A percentile compares a stretch with the other conserved stretches of the same genome.
phyloP scores from a whole-genome alignment of 177 flowering plant species.

The Vitis hybrid region DNA sequence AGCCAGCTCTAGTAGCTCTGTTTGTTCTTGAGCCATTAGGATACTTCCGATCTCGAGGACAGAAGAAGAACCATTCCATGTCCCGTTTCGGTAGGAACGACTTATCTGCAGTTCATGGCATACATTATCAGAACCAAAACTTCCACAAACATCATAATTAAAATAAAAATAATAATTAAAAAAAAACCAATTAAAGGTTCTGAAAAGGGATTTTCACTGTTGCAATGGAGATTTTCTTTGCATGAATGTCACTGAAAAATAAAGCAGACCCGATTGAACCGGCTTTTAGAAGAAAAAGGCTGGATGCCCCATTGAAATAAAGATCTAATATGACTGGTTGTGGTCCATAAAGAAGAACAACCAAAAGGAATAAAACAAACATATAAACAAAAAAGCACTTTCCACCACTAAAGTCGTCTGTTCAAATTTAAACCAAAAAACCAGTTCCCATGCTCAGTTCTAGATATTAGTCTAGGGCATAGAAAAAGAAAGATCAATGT shows the following conservation, averaged over 20 bases:
- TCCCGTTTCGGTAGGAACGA: slow-evolving; percentile 85
- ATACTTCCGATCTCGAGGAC: slow-evolving; percentile 83
- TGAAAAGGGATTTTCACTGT: background rate
- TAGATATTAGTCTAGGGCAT: background rate
- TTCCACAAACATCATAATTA: background rate
- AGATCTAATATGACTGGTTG: slow-evolving; percentile 4
- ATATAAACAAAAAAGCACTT: slow-evolving; percentile 18
- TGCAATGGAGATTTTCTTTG: background rate
- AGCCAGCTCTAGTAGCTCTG: slow-evolving; percentile 89
- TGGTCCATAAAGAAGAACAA: slow-evolving; percentile 15
- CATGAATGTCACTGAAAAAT: background rate
- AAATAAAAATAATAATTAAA: background rate
- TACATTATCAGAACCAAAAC: background rate
- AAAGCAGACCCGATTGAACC: slow-evolving; percentile 11
- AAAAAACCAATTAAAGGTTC: slow-evolving; percentile 2
- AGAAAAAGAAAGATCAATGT: background rate
- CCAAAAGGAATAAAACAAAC: slow-evolving; percentile 9
- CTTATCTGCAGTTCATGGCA: slow-evolving; percentile 54
- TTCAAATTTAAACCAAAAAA: slow-evolving; percentile 4
- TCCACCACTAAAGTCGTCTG: slow-evolving; percentile 1
- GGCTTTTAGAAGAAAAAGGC: slow-evolving; percentile 27
- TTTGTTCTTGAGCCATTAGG: slow-evolving; percentile 90
- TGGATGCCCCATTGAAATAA: slow-evolving; percentile 27
- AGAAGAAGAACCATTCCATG: slow-evolving; percentile 96
- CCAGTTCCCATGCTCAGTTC: too few relatives aligned